phyloP scores from a whole-genome alignment of 208 protist species.

The Novymonas esmeraldas region DNA sequence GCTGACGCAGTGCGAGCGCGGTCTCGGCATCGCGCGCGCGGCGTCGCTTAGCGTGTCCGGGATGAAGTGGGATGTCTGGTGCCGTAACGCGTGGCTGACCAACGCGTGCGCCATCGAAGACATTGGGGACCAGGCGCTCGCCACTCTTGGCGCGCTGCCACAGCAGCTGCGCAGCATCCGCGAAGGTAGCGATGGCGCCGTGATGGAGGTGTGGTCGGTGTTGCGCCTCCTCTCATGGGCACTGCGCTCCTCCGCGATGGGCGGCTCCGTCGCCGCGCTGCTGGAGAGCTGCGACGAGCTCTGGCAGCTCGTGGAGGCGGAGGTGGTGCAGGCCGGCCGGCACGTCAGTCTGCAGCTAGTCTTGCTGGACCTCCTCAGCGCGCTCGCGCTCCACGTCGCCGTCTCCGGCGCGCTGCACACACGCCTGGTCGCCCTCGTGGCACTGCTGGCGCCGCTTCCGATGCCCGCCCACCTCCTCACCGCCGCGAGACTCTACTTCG shows the following conservation, averaged over 20 bases:
- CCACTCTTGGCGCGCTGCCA: conserved; percentile 11
- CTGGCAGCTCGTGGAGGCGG: conserved; percentile 17
- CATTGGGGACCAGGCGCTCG: conserved; percentile 11
- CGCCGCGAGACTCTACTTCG: conserved; percentile 25
- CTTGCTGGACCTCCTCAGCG: conserved; percentile 27
- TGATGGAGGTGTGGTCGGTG: conserved; percentile 31
- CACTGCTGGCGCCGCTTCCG: conserved; percentile 13
- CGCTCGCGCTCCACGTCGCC: conserved; percentile 22
- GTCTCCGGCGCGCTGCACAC: conserved; percentile 13
- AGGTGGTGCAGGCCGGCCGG: conserved; percentile 10
- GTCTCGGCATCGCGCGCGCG: background rate
- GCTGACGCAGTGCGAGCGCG: conserved; percentile 2
- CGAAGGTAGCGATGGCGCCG: conserved; percentile 17
- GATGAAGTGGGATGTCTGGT: conserved; percentile 26
- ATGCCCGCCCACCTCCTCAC: conserved; percentile 32
- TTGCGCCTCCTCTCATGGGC: conserved; percentile 31
- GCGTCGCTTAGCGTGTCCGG: conserved; percentile 12
- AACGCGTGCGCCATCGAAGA: conserved; percentile 36
- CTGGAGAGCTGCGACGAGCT: conserved; percentile 25
- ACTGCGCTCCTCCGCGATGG: conserved; percentile 20
- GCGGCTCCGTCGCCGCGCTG: conserved; percentile 3
- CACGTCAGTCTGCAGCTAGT: conserved; percentile 26
- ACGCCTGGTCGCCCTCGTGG: conserved; percentile 16
- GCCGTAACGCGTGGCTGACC: conserved; percentile 32
- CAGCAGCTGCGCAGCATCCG: conserved; percentile 13